These are phyloP conservation scores for Albophoma yamanashiensis DNA, from an alignment of 2,329 filamentous ascomycete genomes.

Conservation along the genomic window DNA sequence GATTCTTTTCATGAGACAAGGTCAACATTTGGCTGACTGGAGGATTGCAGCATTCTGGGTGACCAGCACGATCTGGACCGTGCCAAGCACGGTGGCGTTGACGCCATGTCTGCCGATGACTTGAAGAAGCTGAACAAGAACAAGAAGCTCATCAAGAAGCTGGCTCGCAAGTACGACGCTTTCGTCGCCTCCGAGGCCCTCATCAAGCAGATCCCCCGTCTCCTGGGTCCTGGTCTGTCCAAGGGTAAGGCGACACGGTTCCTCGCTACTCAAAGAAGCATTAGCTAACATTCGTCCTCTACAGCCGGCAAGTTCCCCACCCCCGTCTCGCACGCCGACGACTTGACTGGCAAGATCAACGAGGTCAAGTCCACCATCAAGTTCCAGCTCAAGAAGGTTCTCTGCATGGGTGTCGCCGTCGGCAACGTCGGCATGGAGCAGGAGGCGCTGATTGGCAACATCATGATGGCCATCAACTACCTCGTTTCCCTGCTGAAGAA, in stretches of 20 bases:
- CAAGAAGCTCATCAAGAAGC: constrained; percentile 99
- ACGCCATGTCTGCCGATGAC: constrained; percentile 97
- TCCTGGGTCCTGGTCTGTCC: constrained; percentile 95
- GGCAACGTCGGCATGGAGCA: constrained; percentile 96
- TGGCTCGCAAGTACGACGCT: constrained; percentile 99
- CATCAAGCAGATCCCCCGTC: constrained; percentile 99
- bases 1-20: constrained; percentile 4
- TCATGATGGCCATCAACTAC: constrained; percentile 99
- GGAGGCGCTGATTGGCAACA: constrained; percentile 95
- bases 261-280: background rate
- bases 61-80: constrained; percentile 96
- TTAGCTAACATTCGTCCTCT: constrained; percentile 15
- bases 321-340: constrained; percentile 92
- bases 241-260: constrained; percentile 57
- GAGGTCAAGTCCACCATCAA: constrained; percentile 99
- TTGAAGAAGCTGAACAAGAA: constrained; percentile 99
- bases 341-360: constrained; percentile 89
- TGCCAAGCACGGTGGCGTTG: constrained; percentile 97
- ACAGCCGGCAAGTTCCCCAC: constrained; percentile 98
- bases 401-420: constrained; percentile 99
- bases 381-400: constrained; percentile 99
- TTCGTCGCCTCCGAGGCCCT: constrained; percentile 95
- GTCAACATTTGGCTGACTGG: constrained; percentile 13
- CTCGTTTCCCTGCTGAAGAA: constrained; percentile 99
- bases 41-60: constrained; percentile 42